Evolutionary conservation across 2,329 filamentous ascomycete genomes (phyloP), one percentile per base, ranked within the genome.

Genomic region (Periglandula ipomoeae): DNA sequence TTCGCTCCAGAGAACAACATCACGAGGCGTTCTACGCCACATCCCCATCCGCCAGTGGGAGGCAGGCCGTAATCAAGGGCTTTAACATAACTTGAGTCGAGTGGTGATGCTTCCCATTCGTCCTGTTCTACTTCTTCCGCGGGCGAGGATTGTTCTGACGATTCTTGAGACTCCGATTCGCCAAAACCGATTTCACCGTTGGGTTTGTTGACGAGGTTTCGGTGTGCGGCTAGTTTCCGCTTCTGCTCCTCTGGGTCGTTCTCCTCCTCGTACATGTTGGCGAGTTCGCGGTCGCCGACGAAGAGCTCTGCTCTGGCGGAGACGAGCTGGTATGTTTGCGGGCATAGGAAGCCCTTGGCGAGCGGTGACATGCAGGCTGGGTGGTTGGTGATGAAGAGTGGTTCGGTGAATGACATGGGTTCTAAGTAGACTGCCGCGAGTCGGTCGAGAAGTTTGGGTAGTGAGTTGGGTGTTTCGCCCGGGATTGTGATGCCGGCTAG

Each of bases 231-330:
- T 55, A 98, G 89, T 66, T 98, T 98, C 48, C 78, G 74, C 41
- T 87, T 77, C 69, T 98, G 93, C 58, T 85, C 86, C 47, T 85
- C 82, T 0, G 93, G 93, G 46, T 88, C 87, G 65, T 98, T 98
- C 65, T 98, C 93, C 68, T 98, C 93, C 65, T 98, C 93, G 65
- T 98, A 98, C 72, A 91, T 94, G 66, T 98, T 98, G 52, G 91
- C 88, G 27, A 95, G 76, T 63, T 98, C 93, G 48, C 81, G 80
- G 37, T 85, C 82, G 44, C 80, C 70, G 53, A 94, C 79, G 67
- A 95, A 95, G 20, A 95, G 78, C 67, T 96, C 90, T 0, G 86
- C 87, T 5, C 90, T 83, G 1, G 88, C 87, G 1, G 89, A 85
- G 1, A 95, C 81, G 8, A 78, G 67, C 62, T 96, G 90, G 13